These are phyloP conservation scores for Cephalotrichum gorgonifer DNA, from an alignment of 2,329 filamentous ascomycete species.

Conservation along the genomic window DNA sequence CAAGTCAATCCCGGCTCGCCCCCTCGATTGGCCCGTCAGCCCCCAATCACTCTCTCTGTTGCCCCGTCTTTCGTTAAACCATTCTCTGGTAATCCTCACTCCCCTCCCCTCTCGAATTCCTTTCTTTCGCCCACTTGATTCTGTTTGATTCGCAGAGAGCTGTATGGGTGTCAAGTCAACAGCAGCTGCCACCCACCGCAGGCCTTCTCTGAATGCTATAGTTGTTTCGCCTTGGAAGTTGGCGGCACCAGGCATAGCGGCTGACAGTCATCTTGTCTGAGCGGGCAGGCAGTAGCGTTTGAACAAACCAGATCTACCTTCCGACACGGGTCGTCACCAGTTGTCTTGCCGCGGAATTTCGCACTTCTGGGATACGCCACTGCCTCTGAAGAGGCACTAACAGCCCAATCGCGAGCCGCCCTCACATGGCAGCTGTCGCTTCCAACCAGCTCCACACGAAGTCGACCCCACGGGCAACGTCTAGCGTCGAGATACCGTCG, in stretches of 20 bases:
- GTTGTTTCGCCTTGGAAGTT: neutral
- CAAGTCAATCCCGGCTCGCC: neutral
- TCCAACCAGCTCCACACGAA: conserved; percentile 19
- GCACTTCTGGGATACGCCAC: neutral
- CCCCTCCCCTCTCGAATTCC: neutral
- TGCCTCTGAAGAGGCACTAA: neutral
- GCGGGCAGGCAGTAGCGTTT: neutral
- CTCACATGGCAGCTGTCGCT: conserved; percentile 25
- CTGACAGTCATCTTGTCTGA: too few species aligned
- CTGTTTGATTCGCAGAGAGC: neutral
- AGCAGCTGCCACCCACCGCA: neutral
- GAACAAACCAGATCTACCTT: neutral
- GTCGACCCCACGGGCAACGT: conserved; percentile 18
- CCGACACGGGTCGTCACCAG: neutral
- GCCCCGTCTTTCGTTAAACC: neutral
- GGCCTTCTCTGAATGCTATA: neutral
- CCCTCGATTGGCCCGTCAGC: neutral
- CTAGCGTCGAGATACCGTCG: conserved; percentile 8
- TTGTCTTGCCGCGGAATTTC: neutral
- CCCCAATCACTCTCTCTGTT: neutral
- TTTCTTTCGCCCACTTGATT: neutral
- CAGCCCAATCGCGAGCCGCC: neutral
- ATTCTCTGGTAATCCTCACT: neutral
- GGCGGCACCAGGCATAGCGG: neutral
- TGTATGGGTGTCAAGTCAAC: neutral